phyloP scores from a whole-genome alignment of 2,329 filamentous ascomycete genomes.

The Exophiala phaeomuriformis region DNA sequence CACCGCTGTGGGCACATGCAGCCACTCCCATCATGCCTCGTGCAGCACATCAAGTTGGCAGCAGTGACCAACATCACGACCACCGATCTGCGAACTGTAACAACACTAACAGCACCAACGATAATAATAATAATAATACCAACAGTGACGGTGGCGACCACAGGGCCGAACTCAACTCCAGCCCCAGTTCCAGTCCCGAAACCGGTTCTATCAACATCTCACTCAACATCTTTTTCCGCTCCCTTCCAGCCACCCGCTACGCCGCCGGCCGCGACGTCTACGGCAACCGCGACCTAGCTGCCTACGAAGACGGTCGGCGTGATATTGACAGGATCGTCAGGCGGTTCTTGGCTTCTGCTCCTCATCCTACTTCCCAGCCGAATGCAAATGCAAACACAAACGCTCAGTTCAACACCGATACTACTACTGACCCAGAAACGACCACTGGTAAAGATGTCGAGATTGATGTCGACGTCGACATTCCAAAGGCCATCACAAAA shows the following conservation, averaged over 20 bases:
- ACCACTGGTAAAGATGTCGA: neutral
- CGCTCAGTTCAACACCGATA: neutral
- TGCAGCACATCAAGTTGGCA: no score
- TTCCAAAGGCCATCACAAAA: slow-evolving; percentile 59
- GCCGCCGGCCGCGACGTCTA: slow-evolving; percentile 75
- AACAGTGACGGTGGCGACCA: no score
- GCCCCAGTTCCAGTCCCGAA: neutral
- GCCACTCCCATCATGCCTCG: slow-evolving; percentile 47
- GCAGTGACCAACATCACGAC: no score
- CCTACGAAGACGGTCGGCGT: slow-evolving; percentile 71
- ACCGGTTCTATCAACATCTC: slow-evolving; percentile 54
- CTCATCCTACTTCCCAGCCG: no score
- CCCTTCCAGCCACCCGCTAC: slow-evolving; percentile 56
- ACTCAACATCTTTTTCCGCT: slow-evolving; percentile 84
- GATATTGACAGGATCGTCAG: slow-evolving; percentile 59
- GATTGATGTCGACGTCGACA: slow-evolving; percentile 30
- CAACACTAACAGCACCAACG: no score
- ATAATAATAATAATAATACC: no score
- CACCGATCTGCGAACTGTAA: no score
- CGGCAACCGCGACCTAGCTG: slow-evolving; percentile 75
- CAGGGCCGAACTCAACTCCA: neutral
- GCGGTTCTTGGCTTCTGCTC: slow-evolving; percentile 10
- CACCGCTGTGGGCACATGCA: slow-evolving; percentile 77
- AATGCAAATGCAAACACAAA: neutral
- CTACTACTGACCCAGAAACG: neutral